Percentiles rank a stretch among this genome's conserved stretches.
These are phyloP conservation scores for Fusarium sp. DNA, from an alignment of 2,329 filamentous ascomycete species.

Conservation along the genomic window DNA sequence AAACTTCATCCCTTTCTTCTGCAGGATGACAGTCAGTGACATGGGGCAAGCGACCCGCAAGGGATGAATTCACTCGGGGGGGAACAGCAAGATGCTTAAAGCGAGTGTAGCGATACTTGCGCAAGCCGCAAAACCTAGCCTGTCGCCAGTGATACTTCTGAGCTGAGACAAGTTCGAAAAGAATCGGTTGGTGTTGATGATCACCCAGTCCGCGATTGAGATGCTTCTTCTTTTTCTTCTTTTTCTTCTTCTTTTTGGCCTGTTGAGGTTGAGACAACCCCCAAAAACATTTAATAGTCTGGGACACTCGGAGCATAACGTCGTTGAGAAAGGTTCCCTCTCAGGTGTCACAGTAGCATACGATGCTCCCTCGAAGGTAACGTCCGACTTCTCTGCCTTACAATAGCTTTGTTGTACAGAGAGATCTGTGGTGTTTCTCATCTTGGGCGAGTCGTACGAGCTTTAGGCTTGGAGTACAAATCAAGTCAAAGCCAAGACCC, in stretches of 20 bases:
- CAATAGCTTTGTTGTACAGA: conserved; percentile 14
- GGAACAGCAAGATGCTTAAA: neutral
- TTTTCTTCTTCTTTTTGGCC: neutral
- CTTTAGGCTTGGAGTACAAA: conserved; percentile 6
- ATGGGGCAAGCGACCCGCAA: neutral
- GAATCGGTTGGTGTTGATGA: neutral
- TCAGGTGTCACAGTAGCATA: conserved; percentile 5
- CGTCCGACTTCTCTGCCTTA: conserved; percentile 1
- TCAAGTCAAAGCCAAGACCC: neutral
- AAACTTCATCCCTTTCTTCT: conserved; percentile 8
- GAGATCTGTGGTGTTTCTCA: conserved; percentile 6
- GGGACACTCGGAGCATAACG: conserved; percentile 6
- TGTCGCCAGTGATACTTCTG: neutral
- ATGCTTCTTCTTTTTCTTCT: neutral
- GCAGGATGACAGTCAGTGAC: neutral
- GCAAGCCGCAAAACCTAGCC: neutral
- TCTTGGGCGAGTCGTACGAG: neutral
- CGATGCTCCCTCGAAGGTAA: neutral
- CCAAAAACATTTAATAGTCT: neutral
- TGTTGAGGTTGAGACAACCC: neutral
- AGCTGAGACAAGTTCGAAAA: neutral
- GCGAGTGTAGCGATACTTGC: neutral
- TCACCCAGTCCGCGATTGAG: neutral
- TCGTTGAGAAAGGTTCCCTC: conserved; percentile 1
- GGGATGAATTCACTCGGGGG: neutral